phyloP scores from a whole-genome alignment of 805 yeast species.

The Osmozyma mogii region DNA sequence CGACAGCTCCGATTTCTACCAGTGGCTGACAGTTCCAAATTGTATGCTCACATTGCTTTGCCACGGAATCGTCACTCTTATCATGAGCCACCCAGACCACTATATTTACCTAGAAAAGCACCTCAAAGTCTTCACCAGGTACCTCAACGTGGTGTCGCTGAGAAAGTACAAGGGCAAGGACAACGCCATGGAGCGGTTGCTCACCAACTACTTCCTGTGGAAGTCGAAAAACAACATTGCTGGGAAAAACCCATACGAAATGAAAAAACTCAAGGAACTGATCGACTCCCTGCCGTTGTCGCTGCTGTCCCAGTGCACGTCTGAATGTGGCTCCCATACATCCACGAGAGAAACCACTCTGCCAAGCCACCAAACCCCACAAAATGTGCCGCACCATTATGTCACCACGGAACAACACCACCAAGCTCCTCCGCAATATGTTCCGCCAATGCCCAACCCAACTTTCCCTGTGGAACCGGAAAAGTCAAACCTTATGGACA shows the following conservation, averaged over 20 bases:
- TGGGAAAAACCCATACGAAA: constrained; percentile 1
- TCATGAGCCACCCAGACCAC: constrained; percentile 11
- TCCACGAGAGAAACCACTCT: too few species aligned
- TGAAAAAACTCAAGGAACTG: constrained; percentile 1
- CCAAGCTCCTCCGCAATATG: too few species aligned
- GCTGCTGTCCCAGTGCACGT: too few species aligned
- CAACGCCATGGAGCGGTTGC: constrained; percentile 9
- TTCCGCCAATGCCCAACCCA: too few species aligned
- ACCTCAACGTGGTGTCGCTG: constrained; percentile 7
- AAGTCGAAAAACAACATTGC: constrained; percentile 4
- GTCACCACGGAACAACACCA: too few species aligned
- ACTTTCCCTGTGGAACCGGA: too few species aligned
- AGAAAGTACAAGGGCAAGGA: constrained; percentile 11
- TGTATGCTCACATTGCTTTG: constrained; percentile 11
- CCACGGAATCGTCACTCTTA: constrained; percentile 9
- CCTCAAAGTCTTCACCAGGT: constrained; percentile 9
- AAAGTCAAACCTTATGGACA: too few species aligned
- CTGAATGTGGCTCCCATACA: too few species aligned
- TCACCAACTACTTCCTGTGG: constrained; percentile 5
- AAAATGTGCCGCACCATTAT: too few species aligned
- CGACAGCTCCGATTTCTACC: constrained; percentile 7
- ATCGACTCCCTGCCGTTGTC: too few species aligned
- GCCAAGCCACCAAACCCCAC: too few species aligned
- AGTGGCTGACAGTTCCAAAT: constrained; percentile 10
- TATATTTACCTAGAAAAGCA: constrained; percentile 11